Evolutionary conservation across 192 early-diverging fungal genomes (phyloP).

Genomic region (Gonapodya prolifera): DNA sequence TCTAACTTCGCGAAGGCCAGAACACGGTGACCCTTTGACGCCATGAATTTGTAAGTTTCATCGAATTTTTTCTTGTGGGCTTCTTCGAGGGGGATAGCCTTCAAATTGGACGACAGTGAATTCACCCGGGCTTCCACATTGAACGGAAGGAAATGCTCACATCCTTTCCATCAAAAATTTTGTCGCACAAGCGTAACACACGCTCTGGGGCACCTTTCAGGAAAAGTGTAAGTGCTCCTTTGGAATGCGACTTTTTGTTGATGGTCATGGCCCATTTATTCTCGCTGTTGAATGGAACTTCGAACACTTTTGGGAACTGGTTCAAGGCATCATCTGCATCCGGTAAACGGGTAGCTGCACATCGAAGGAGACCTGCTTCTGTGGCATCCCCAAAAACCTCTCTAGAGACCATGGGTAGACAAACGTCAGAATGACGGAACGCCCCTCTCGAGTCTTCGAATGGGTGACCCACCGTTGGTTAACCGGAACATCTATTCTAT

Average conservation of each 20-base stretch:
- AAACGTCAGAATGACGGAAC: neutral
- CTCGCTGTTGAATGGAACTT: slow-evolving; percentile 90
- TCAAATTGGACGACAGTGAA: slow-evolving; percentile 82
- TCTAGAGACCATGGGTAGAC: neutral
- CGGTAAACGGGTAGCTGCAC: slow-evolving; percentile 55
- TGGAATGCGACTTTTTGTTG: slow-evolving; percentile 58
- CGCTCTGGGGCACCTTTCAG: slow-evolving; percentile 96
- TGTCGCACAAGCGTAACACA: slow-evolving; percentile 67
- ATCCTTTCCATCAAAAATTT: slow-evolving; percentile 47
- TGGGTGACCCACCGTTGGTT: slow-evolving; percentile 60
- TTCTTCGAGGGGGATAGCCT: slow-evolving; percentile 51
- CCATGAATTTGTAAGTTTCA: slow-evolving; percentile 78
- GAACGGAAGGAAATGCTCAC: slow-evolving; percentile 13
- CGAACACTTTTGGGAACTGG: slow-evolving; percentile 75
- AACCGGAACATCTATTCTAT: slow-evolving; percentile 77
- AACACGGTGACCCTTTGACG: slow-evolving; percentile 83
- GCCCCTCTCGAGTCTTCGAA: too few species aligned
- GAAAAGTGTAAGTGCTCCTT: slow-evolving; percentile 60
- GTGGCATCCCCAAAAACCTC: slow-evolving; percentile 74
- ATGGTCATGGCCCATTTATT: slow-evolving; percentile 93
- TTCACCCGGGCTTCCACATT: slow-evolving; percentile 81
- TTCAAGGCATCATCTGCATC: slow-evolving; percentile 62
- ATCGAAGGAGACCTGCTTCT: slow-evolving; percentile 78
- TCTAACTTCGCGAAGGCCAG: slow-evolving; percentile 79
- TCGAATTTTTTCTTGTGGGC: slow-evolving; percentile 54